A percentile compares a stretch with the other conserved stretches of the same genome.
Evolutionary conservation across 1,139 yeast genomes (phyloP).

Genomic region (Suzukiozyma palmioleophila): DNA sequence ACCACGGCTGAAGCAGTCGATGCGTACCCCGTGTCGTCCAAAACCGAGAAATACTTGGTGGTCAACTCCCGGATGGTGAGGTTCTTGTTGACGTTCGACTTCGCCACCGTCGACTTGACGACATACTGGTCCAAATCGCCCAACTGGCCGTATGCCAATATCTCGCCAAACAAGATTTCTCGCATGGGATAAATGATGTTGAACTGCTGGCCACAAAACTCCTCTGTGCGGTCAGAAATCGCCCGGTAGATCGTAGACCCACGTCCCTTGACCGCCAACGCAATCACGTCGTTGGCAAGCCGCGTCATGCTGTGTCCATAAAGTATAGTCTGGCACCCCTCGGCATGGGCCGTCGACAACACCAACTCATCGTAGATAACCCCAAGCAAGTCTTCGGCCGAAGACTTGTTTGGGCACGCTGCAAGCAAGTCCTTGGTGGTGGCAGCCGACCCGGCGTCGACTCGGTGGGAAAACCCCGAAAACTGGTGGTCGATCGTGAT

Average conservation of each 20-base stretch:
- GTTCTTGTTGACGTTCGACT: conserved; percentile 48
- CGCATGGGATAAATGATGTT: conserved; percentile 64
- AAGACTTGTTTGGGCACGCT: conserved; percentile 47
- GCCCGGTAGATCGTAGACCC: conserved; percentile 62
- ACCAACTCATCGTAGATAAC: conserved; percentile 49
- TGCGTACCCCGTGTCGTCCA: conserved; percentile 76
- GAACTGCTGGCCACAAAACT: conserved; percentile 24
- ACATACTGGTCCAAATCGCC: conserved; percentile 22
- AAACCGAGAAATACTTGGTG: conserved; percentile 62
- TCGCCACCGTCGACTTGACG: conserved; percentile 17
- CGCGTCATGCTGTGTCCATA: conserved; percentile 82
- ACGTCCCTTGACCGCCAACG: conserved; percentile 86
- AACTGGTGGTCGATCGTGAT: conserved; percentile 26
- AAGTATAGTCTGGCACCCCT: conserved; percentile 51
- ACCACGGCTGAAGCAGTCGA: conserved; percentile 93
- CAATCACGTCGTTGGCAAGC: conserved; percentile 72
- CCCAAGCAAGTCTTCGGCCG: conserved; percentile 57
- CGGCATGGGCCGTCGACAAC: conserved; percentile 41
- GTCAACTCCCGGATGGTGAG: conserved; percentile 81
- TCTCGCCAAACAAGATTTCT: conserved; percentile 67
- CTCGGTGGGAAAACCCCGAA: conserved; percentile 15
- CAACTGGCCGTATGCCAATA: conserved; percentile 47
- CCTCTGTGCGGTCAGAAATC: conserved; percentile 43
- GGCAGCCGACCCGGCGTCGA: conserved; percentile 8
- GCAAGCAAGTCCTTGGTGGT: conserved; percentile 24